Conservation (phyloP, 192 early-diverging fungal genomes). For the Funneliformis mosseae region DNA sequence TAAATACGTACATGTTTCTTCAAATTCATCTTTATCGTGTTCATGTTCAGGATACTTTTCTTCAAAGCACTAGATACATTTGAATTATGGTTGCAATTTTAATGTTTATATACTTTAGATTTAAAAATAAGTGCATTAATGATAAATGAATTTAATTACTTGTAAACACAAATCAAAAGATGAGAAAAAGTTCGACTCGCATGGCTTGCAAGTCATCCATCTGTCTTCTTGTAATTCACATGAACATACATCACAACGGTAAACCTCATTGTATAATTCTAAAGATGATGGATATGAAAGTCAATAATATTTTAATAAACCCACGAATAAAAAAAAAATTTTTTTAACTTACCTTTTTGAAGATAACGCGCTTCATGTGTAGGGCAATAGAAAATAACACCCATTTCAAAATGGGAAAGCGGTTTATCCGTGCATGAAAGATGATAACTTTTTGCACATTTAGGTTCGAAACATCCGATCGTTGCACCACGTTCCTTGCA, state of each 20-base stretch:
- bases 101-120: neutral
- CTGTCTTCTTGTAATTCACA: constrained; percentile 56
- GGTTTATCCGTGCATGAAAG: constrained; percentile 76
- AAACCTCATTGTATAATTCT: constrained; percentile 69
- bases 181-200: constrained; percentile 65
- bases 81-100: neutral
- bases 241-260: constrained; percentile 70
- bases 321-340: neutral
- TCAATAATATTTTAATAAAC: neutral
- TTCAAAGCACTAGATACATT: constrained; percentile 48
- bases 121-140: constrained; percentile 4
- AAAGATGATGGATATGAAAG: neutral
- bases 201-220: constrained; percentile 67
- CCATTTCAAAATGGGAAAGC: constrained; percentile 70
- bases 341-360: constrained; percentile 49
- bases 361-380: constrained; percentile 63
- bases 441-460: constrained; percentile 84
- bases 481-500: constrained; percentile 86
- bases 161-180: constrained; percentile 71
- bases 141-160: constrained; percentile 36
- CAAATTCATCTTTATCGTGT: constrained; percentile 57
- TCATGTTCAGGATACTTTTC: constrained; percentile 51
- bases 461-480: constrained; percentile 83
- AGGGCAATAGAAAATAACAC: constrained; percentile 88
- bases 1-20: constrained; percentile 53